Evolutionary conservation across 73 alveolate species (phyloP), one percentile per base, ranked within the genome.

Genomic region (Halteria grandinella): DNA sequence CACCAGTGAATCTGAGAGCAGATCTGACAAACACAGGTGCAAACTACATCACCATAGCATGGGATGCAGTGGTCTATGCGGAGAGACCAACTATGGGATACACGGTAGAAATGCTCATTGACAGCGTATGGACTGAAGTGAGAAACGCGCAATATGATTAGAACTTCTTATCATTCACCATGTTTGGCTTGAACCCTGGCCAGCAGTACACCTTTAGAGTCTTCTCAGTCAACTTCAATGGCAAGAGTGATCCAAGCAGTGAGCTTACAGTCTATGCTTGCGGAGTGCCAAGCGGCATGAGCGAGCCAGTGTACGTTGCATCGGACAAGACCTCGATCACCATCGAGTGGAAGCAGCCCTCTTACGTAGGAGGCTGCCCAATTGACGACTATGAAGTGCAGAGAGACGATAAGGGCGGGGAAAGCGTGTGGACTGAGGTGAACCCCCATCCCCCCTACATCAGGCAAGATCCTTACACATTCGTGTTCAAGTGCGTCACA

Each of bases 331-430:
- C 87, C 10, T 58, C 70, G 29, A 83, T 83, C 70, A 72, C 66
- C 12, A 45, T 83, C 14, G 23, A 44, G 11, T 83, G 92, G 92
- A 15, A 12, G 0, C 54, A 64, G 17, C 92, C 92, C 32, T 23
- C n/a, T 0, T 24, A 50, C 54, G 44, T 47, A 28, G 87, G 87
- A 37, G 92, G 92, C 1, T 83, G 92, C 48, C 51, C 70, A 10
- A 44, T 83, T 0, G 40, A 44, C 29, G 92, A 74, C 73, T 83
- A 73, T 51, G 87, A 51, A 8, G 74, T 83, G 23, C 63, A 25
- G 54, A 55, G 92, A 83, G 92, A 83, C 47, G 76, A 32, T 23
- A 82, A 83, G 60, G 92, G 85, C 18, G 24, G 63, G 40, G 92
- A 79, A 29, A 41, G 45, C 10, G 37, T 71, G 11, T 72, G 43